These are phyloP conservation scores for Canna indica DNA, from an alignment of 176 grass and related monocot species.

Conservation along the genomic window DNA sequence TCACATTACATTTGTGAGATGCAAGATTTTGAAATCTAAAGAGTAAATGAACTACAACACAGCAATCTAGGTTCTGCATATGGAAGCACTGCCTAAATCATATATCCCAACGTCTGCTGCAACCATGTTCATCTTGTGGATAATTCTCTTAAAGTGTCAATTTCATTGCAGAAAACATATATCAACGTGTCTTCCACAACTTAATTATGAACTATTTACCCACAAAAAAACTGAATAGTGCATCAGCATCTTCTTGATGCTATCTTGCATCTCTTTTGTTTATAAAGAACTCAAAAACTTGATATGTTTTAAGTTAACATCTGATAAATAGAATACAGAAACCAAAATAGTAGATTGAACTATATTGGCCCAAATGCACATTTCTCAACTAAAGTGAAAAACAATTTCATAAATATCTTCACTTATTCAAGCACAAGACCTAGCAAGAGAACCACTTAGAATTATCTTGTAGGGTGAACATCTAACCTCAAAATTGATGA, in stretches of 20 bases:
- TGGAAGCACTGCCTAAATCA: not conserved
- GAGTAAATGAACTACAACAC: not conserved
- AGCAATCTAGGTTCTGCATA: not conserved
- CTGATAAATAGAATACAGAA: not conserved
- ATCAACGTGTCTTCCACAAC: not conserved
- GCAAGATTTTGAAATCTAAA: not conserved
- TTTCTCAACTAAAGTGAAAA: not conserved
- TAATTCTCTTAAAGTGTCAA: not conserved
- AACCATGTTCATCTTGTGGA: not conserved
- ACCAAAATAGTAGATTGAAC: not conserved
- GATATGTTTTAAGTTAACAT: not conserved
- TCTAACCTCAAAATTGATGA: not conserved
- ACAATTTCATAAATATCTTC: not conserved
- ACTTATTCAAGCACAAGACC: not conserved
- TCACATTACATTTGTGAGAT: not conserved
- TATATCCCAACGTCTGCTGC: not conserved
- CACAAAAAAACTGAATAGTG: too few relatives aligned
- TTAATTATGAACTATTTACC: not conserved
- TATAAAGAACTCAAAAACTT: too few relatives aligned
- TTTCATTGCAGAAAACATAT: not conserved
- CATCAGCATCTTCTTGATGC: too few relatives aligned
- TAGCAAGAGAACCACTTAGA: not conserved
- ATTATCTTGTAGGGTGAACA: not conserved
- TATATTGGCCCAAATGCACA: not conserved
- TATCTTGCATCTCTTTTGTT: not conserved